Evolutionary conservation across 2,329 filamentous ascomycete species (phyloP), one percentile per base, ranked within the genome.

Genomic region (Pseudogymnoascus sp.): DNA sequence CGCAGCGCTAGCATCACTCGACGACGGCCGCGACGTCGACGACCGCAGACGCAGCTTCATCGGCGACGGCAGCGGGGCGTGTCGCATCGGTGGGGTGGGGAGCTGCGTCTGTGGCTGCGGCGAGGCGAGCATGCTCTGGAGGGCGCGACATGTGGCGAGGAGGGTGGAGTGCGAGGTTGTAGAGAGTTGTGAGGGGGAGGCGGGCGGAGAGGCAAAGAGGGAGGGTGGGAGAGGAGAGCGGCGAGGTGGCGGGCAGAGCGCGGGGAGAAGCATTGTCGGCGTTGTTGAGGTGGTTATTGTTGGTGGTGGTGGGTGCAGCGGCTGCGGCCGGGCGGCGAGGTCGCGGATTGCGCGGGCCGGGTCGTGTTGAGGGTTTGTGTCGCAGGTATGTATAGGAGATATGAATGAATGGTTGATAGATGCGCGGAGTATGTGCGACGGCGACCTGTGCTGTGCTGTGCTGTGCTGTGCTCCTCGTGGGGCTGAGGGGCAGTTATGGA

Each of bases 141-240:
- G 79, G 4, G 81, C 83, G 72, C 83, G 83, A 72, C 84, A 87
- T 57, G 83, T 82, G 65, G 77, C 79, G 73, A 84, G 81, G 70
- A 87, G 79, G 74, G 75, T 75, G 65, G 79, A 76, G 21, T 79
- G 73, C 40, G 78, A 79, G 53, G 76, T 70, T 31, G 78, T 76
- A 5, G 82, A 80, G 62, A 83, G 82, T n/a, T 69, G 61, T 13
- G 73, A 82, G 82, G 69, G 83, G 78, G 63, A 73, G 61, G 70
- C 68, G 9, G 84, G 84, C 60, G 85, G 85, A 62, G 84, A 86
- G 66, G 81, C 79, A 73, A 86, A 80, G 71, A 83, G 77, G 50
- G 79, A 62, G 36, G 68, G 61, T 65, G 47, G 47, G 9, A 31
- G 23, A 3, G 47, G 26, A 9, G 57, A n/a, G 57, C 57, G 33